These are phyloP conservation scores for Plasmodium blacklocki DNA, from an alignment of 169 alveolate species.

Conservation along the genomic window DNA sequence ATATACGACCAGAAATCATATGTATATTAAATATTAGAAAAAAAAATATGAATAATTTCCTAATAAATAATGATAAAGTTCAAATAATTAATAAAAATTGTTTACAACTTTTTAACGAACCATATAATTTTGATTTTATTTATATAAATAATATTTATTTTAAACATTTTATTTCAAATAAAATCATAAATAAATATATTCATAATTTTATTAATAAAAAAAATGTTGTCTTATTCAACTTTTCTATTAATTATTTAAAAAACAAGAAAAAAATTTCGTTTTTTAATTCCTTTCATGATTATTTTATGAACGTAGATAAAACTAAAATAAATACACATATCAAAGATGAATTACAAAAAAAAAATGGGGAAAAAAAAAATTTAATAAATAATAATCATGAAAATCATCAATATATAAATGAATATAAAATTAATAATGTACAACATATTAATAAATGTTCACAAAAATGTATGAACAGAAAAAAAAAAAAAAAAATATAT, in stretches of 20 bases:
- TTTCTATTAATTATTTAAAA: conserved; percentile 16
- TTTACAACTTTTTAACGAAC: conserved; percentile 15
- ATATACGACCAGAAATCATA: conserved; percentile 6
- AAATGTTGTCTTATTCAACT: conserved; percentile 34
- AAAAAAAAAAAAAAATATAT: too few species aligned
- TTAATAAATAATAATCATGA: too few species aligned
- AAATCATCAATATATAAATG: too few species aligned
- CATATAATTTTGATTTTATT: conserved; percentile 29
- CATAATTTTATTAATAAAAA: conserved; percentile 12
- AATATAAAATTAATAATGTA: too few species aligned
- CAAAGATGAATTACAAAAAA: not conserved
- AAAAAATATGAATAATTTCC: conserved; percentile 28
- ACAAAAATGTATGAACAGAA: not conserved
- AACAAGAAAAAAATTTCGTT: conserved; percentile 35
- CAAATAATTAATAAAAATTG: conserved; percentile 17
- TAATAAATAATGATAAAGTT: conserved; percentile 11
- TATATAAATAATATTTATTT: conserved; percentile 39
- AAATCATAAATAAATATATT: conserved; percentile 12
- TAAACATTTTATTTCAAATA: conserved; percentile 24
- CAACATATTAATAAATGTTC: not conserved
- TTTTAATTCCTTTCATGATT: conserved; percentile 34
- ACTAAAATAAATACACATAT: not conserved
- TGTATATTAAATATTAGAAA: conserved; percentile 34
- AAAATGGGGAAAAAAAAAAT: not conserved
- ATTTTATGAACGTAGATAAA: conserved; percentile 8